Evolutionary conservation across 495 filamentous ascomycete genomes (phyloP).

Genomic region (Lentithecium fluviatile): DNA sequence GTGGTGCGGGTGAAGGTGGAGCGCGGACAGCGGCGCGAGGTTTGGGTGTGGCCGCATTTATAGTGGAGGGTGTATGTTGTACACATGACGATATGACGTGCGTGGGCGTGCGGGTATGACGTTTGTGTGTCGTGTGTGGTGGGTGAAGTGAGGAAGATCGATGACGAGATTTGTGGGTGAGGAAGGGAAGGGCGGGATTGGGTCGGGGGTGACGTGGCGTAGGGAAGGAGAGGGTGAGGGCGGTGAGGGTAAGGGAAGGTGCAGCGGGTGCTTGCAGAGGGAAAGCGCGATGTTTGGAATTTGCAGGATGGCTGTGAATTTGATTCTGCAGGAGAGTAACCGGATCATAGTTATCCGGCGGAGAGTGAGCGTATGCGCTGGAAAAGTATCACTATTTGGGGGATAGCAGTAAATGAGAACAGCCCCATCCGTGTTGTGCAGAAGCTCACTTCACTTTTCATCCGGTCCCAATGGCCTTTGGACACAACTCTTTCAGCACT

Average conservation of each 20-base stretch:
- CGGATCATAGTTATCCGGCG: too few relatives aligned
- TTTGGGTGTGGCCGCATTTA: slow-evolving; percentile 1
- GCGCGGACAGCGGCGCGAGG: slow-evolving; percentile 4
- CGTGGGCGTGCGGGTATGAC: too few relatives aligned
- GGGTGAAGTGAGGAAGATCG: too few relatives aligned
- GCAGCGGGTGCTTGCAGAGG: background rate
- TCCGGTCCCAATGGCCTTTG: too few relatives aligned
- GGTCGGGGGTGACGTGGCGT: background rate
- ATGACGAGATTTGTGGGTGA: background rate
- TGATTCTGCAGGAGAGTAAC: background rate
- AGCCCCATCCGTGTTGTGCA: too few relatives aligned
- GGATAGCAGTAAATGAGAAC: too few relatives aligned
- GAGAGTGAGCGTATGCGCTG: too few relatives aligned
- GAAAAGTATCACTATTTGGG: too few relatives aligned
- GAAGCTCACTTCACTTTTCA: too few relatives aligned
- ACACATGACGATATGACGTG: background rate
- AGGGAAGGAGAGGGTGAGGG: background rate
- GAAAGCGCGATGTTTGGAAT: background rate
- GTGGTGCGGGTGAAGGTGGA: background rate
- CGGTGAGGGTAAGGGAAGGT: background rate
- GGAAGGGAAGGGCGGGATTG: background rate
- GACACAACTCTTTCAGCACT: too few relatives aligned
- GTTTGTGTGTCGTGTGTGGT: too few relatives aligned
- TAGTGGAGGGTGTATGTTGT: slow-evolving; percentile 2
- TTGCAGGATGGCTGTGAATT: background rate